Conservation (phyloP, 2,329 filamentous ascomycete genomes). For the Penicillium sp. region DNA sequence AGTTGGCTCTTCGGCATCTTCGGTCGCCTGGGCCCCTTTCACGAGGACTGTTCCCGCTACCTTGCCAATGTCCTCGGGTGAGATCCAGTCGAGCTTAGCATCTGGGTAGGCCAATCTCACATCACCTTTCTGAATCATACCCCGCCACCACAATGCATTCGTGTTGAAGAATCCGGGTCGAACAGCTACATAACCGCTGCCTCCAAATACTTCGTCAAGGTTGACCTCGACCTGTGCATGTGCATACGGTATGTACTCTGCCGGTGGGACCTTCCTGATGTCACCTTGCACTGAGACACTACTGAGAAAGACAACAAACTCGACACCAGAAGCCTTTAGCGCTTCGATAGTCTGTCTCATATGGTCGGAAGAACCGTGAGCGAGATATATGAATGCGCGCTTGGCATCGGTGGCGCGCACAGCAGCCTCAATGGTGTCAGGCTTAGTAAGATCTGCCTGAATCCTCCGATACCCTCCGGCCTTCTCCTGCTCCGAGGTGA, state of each 20-base stretch:
- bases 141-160: conserved; percentile 38
- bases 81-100: conserved; percentile 41
- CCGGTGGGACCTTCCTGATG: conserved; percentile 22
- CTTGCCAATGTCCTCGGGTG: conserved; percentile 47
- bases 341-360: conserved; percentile 45
- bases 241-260: conserved; percentile 38
- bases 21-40: no score
- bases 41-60: conserved; percentile 42
- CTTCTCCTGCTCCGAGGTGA: conserved; percentile 30
- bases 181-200: conserved; percentile 39
- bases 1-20: no score
- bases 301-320: conserved; percentile 50
- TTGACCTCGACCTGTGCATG: conserved; percentile 50
- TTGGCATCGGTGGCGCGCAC: conserved; percentile 43
- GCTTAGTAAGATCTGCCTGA: conserved; percentile 47
- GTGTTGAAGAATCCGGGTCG: conserved; percentile 48
- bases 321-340: conserved; percentile 47
- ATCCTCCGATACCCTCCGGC: conserved; percentile 37
- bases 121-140: conserved; percentile 29
- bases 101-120: conserved; percentile 34
- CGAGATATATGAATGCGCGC: conserved; percentile 51
- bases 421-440: conserved; percentile 42
- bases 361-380: conserved; percentile 33
- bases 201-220: conserved; percentile 44
- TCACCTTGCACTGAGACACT: conserved; percentile 36